Evolutionary conservation across 495 filamentous ascomycete species (phyloP).

Genomic region (Lasiosphaeria hispida): DNA sequence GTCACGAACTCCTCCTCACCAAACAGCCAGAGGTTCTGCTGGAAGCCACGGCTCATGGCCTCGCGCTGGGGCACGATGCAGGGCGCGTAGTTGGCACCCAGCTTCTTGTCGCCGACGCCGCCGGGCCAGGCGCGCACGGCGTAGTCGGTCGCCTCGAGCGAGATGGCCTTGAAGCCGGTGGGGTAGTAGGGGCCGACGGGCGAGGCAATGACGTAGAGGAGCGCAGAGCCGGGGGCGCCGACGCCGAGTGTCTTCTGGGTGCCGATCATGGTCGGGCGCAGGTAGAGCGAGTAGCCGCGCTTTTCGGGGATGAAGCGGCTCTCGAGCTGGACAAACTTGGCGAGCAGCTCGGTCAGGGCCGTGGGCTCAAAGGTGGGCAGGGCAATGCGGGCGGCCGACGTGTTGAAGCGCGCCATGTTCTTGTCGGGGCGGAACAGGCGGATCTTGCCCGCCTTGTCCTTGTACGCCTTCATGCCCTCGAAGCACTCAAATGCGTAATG

Average conservation of each 20-base stretch:
- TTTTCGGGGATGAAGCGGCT: constrained; percentile 80
- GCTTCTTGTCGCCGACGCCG: constrained; percentile 94
- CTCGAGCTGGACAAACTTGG: constrained; percentile 74
- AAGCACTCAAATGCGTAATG: constrained; percentile 98
- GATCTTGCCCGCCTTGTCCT: constrained; percentile 67
- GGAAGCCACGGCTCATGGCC: constrained; percentile 84
- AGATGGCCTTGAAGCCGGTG: constrained; percentile 94
- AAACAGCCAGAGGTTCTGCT: constrained; percentile 98
- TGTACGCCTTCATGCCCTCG: constrained; percentile 99
- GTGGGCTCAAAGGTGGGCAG: constrained; percentile 76
- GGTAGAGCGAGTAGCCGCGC: constrained; percentile 88
- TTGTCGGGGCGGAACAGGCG: constrained; percentile 92
- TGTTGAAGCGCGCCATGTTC: constrained; percentile 94
- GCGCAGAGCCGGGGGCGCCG: constrained; percentile 81
- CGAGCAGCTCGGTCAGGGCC: constrained; percentile 74
- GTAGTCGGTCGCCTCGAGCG: constrained; percentile 88
- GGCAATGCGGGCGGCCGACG: constrained; percentile 83
- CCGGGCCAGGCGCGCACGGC: constrained; percentile 97
- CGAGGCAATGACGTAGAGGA: constrained; percentile 91
- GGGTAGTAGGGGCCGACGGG: constrained; percentile 98
- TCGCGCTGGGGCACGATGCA: constrained; percentile 91
- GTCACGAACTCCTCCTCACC: constrained; percentile 91
- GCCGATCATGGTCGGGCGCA: constrained; percentile 95
- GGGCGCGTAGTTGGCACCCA: constrained; percentile 96
- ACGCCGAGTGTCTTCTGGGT: constrained; percentile 92